Evolutionary conservation across 257 asterid species (phyloP), one percentile per base, ranked within the genome.

Genomic region (Fraxinus quadrangulata): DNA sequence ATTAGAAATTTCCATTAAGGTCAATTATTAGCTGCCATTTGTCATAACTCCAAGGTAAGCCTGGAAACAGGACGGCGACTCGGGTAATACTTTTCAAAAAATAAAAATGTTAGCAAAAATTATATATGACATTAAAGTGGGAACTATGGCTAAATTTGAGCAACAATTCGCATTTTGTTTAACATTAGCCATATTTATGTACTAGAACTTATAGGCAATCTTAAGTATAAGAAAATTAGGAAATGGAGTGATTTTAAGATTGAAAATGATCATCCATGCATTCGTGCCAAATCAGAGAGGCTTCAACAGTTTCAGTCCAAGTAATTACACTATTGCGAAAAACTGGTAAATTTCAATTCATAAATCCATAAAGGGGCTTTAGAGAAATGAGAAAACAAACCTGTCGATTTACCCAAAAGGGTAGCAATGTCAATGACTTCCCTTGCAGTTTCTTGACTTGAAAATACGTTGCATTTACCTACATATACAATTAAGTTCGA

Each of bases 391-490:
- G 30, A 13, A 67, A 78, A 70, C 89, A 79, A 82, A 94, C 97
- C 97, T 83, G 85, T 85, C 71, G 89, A 89, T 82, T 78, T 84
- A 0, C 88, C 80, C 71, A 90, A 85, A 73, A 82, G 72, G 54
- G 84, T 74, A 83, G 94, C 97, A 81, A 89, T 78, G 21, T 90
- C 89, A 9, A 80, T 70, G 72, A 84, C 86, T 85, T 88, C 90
- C 79, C 59, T 76, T 45, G 81, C 78, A 73, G 86, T 81, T 70
- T 91, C 94, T 78, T 81, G 83, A 74, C 92, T 87, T 2, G 89
- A 81, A 72, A 84, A 85, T 77, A 88, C 86, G 86, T 84, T 84
- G 79, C 83, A 89, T 76, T 75, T 82, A 77, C 94, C 99, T 91
- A 67, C 75, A 77, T 17, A 72, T 68, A 5, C 61, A 76, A 69